phyloP scores from a whole-genome alignment of 441 rosid species.

The Raphanus hybrid region DNA sequence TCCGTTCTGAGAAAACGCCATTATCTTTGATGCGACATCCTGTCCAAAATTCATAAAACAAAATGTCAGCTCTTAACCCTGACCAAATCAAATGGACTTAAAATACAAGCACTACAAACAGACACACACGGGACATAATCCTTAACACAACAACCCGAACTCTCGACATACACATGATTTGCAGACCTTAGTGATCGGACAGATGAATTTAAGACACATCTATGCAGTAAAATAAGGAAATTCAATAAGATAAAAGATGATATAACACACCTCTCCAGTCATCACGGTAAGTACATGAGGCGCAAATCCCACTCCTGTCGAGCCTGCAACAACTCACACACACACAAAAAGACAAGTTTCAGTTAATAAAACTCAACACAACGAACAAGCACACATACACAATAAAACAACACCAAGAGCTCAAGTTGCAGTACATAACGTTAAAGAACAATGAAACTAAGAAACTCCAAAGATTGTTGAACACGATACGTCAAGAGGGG shows the following conservation, averaged over 20 bases:
- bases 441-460: neutral
- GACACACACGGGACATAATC: neutral
- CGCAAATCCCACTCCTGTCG: constrained; percentile 71
- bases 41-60: constrained; percentile 32
- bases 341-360: neutral
- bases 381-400: neutral
- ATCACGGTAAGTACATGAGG: constrained; percentile 83
- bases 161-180: constrained; percentile 3
- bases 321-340: constrained; percentile 53
- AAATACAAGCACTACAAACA: neutral
- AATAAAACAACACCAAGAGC: neutral
- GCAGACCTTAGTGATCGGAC: neutral
- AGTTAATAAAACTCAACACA: neutral
- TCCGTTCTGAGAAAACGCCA: constrained; percentile 63
- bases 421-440: neutral
- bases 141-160: constrained; percentile 3
- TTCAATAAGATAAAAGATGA: constrained; percentile 3
- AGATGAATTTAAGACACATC: neutral
- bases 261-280: constrained; percentile 77
- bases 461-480: constrained; percentile 10
- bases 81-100: too few species aligned
- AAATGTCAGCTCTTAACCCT: neutral
- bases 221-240: neutral
- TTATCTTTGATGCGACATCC: constrained; percentile 68
- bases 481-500: constrained; percentile 28